Conservation (phyloP, 169 alveolate species). For the Plasmodium ovale region DNA sequence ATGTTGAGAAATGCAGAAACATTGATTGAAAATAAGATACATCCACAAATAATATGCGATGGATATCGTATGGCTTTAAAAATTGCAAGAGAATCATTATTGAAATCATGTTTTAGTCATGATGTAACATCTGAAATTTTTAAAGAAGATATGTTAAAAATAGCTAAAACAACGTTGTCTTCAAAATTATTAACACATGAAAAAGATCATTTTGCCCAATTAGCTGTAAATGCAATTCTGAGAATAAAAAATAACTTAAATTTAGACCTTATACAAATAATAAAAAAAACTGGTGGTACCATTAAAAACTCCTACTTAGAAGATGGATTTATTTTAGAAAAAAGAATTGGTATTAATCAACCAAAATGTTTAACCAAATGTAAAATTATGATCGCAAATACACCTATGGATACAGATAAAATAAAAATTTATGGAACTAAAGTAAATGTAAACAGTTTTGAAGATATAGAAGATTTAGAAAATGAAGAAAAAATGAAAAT, state of each 20-base stretch:
- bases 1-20: constrained; percentile 97
- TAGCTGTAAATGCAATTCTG: constrained; percentile 98
- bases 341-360: constrained; percentile 96
- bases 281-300: constrained; percentile 98
- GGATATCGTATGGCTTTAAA: constrained; percentile 94
- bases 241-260: constrained; percentile 89
- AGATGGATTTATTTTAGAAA: constrained; percentile 99
- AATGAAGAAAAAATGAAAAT: constrained; percentile 97
- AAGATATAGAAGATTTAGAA: constrained; percentile 98
- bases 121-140: constrained; percentile 86
- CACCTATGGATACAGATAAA: constrained; percentile 99
- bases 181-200: constrained; percentile 97
- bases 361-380: constrained; percentile 92
- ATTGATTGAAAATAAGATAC: constrained; percentile 96
- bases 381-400: constrained; percentile 96
- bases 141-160: constrained; percentile 93
- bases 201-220: constrained; percentile 95
- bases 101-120: constrained; percentile 89
- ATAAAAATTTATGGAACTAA: constrained; percentile 99
- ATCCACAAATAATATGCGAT: constrained; percentile 95
- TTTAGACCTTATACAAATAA: constrained; percentile 93
- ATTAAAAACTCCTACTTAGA: constrained; percentile 97
- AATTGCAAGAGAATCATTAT: constrained; percentile 92
- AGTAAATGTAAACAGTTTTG: constrained; percentile 97
- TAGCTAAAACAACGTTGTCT: constrained; percentile 98